Base-by-base conservation (phyloP, 139 green algal species). In the Yamagishiella unicocca region DNA sequence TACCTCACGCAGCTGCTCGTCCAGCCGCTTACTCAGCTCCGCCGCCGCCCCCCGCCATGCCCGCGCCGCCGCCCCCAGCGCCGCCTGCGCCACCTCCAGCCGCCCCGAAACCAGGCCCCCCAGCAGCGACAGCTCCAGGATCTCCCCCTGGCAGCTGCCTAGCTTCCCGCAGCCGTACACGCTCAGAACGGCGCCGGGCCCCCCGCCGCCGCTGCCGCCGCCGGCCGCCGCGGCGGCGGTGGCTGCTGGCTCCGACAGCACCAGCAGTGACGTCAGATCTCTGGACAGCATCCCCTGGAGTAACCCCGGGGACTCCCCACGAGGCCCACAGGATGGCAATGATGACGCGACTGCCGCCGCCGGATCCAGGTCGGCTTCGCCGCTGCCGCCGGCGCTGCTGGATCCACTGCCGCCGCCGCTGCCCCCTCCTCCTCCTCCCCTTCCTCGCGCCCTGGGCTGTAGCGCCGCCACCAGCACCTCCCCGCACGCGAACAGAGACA, bases 11-110 rank as follows among this genome's bases (percentile, higher is more conserved):
- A 67, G 64, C 64, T 90, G 73, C 85, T 92, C 81, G 61, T 83
- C 74, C 64, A 90, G 38, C 3, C 85, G 85, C 66, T 90, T 88
- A 38, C 64, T 27, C 53, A 90, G 50, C 53, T 92, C 85, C 21
- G 40, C 29, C 6, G 68, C 46, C 35, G 89, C 89, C 2, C 35
- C 31, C 27, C 22, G 22, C 89, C 89, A 92, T n/a, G 87, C 82
- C 31, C 76, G 82, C 53, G 64, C 81, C 33, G 89, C 89, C 19
- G 89, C 50, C 50, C 29, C 73, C 50, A 91, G 73, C 45, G 71
- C 82, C 45, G 53, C 61, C 50, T 53, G 21, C 61, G 88, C 88
- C 64, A 67, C 70, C 73, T 77, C 76, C 74, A 91, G 74, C 81
- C 83, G 77, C 73, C 61, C 82, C 64, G 33, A 61, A 45, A 89